phyloP scores from a whole-genome alignment of 179 eudicot genomes.

The Silene vulgaris region DNA sequence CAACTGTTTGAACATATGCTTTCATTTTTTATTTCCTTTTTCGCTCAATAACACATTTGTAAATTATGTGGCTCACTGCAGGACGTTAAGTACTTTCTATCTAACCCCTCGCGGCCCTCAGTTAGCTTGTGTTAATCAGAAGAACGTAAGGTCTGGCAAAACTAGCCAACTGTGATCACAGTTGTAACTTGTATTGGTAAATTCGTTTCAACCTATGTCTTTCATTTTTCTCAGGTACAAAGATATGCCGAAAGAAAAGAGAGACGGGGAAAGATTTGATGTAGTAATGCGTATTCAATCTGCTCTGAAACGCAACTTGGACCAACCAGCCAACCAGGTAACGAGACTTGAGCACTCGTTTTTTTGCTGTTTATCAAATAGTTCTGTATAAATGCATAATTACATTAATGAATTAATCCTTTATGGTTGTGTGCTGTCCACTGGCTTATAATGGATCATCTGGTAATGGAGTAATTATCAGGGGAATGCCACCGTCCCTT shows the following conservation, averaged over 20 bases:
- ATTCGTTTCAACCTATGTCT: constrained; percentile 23
- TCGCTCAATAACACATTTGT: not conserved
- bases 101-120: not conserved
- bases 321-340: constrained; percentile 30
- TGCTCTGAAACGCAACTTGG: constrained; percentile 26
- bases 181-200: constrained; percentile 10
- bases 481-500: constrained; percentile 9
- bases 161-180: constrained; percentile 17
- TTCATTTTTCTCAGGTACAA: constrained; percentile 20
- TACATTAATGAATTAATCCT: no score
- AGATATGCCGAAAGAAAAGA: constrained; percentile 16
- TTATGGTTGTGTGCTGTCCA: constrained; percentile 2
- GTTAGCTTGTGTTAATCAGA: constrained; percentile 13
- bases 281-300: constrained; percentile 10
- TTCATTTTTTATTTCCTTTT: not conserved
- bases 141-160: constrained; percentile 13
- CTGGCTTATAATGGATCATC: not conserved
- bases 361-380: constrained; percentile 3
- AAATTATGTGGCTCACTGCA: constrained; percentile 9
- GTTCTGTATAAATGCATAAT: not conserved
- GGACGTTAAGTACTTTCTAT: constrained; percentile 7
- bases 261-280: constrained; percentile 24
- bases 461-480: constrained; percentile 9
- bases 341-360: constrained; percentile 18
- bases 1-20: not conserved